Evolutionary conservation across 1,139 yeast genomes (phyloP), one percentile per base, ranked within the genome.

Genomic region (Nakaseomyces bracarensis): DNA sequence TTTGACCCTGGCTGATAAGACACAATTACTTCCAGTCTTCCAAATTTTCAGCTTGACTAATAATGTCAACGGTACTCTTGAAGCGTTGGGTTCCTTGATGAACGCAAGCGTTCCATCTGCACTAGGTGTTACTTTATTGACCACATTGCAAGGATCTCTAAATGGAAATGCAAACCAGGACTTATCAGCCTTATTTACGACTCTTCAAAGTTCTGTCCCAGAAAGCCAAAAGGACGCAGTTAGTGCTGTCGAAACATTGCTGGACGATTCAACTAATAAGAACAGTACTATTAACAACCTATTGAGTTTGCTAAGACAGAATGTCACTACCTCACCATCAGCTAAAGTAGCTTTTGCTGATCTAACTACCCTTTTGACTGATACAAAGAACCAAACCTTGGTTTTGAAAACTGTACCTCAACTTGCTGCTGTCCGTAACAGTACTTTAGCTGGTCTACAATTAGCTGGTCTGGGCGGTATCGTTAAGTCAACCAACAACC

Each of bases 61-160:
- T 13, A 58, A 63, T 43, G 49, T 49, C 16, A 51, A 58, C 23
- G 55, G 50, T 10, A 57, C 65, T 21, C 48, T 63, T 23, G 48
- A 50, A 3, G 57, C 59, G 2, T 42, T 63, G 36, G 47, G 52
- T 19, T 52, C 57, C 4, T 44, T 59, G 38, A 49, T 61, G 49
- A 52, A 56, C 20, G 48, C 58, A 8, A 52, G 54, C 14, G 49
- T 58, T 31, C 51, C 64, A 22, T 44, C 54, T 5, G 37, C 52
- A 10, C 38, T 50, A 27, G 55, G 55, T 2, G 43, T 47, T 7
- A 45, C 51, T 11, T 39, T 61, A 39, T 50, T 58, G 39, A 39
- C 45, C 11, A 42, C 50, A 26, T 49, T 59, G 15, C 43, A 41
- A 26, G 34, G 43, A 2, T 25, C 43, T 16, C 35, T 49, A 5